Base-by-base conservation (phyloP, 257 asterid species). In the Plantago ovata region DNA sequence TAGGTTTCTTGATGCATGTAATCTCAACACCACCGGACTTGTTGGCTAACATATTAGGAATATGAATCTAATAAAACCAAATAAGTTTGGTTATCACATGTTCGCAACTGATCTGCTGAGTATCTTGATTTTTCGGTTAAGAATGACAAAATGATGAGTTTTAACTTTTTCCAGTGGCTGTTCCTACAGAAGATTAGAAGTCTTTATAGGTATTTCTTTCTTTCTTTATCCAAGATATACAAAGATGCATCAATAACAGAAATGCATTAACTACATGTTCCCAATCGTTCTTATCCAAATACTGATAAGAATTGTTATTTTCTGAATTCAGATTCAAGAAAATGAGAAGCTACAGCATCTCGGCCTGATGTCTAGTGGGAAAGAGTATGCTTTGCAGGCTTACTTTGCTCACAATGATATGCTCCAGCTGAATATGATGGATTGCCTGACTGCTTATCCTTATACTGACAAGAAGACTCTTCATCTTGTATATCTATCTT, bases 341-440 rank as follows among this genome's bases (percentile, higher is more conserved):
- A 81, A 64, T 24, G 96, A 89, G 53, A 82, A 85, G 80, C 72
- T 89, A 16, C 97, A 86, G 80, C 72, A 86, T 63, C 74, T 86
- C 19, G 83, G 90, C 78, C 84, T 90, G 78, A 81, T 86, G 88
- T 88, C 95, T 1, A 50, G 78, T 11, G 87, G 83, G 11, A 81
- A 84, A 62, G 95, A 89, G 23, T 86, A 73, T 15, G 83, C 78
- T 3, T 79, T 86, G 61, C 91, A 90, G 51, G 81, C 83, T 5
- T 90, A 79, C 61, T 61, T 77, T 16, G 87, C 95, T 33, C 74
- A 88, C 5, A 79, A 76, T 4, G 77, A 76, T 32, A 58, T 77
- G 75, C 84, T 83, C 23, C 94, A 86, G 15, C 76, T 90, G 45
- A 86, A 82, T 67, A 77, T 86, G 90, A 80, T 84, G 84, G 97